Evolutionary conservation across 2,329 filamentous ascomycete species (phyloP), one percentile per base, ranked within the genome.

Genomic region (Pyricularia sp.): DNA sequence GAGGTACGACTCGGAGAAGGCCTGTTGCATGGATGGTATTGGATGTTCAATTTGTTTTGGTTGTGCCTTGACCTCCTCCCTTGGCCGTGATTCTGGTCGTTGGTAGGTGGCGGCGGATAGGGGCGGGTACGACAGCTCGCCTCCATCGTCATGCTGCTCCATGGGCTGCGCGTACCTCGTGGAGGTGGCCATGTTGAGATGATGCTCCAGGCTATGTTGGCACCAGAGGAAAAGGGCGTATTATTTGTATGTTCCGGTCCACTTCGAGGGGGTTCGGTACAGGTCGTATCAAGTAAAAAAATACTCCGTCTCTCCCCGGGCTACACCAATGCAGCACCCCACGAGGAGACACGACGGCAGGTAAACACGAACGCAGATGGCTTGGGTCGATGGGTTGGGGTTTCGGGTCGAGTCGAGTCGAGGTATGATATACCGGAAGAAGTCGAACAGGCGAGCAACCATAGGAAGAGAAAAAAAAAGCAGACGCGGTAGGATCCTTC

Each of bases 1-100:
- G 69, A 88, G 81, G 73, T 95, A 87, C 1, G 92, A 94, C 79
- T 95, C 92, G 73, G 91, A 89, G 76, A 96, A 95, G 71, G 92
- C 91, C 71, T 85, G 87, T 77, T 95, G 92, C 87, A 95, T 91
- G 33, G 86, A 85, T 20, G 86, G 81, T 67, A 95, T 89, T 7
- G 92, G 92, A 76, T 96, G 92, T 31, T 77, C 74, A 12, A 82
- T 28, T 28, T 63, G 59, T 63, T 63, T 42, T 61, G 58, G 58
- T 26, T 61, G 36, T 33, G 25, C 12, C 55, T 68, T 65, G 65
- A 69, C 64, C 64, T 69, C 25, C 69, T 64, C 58, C 69, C 33
- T 63, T 70, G 72, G 12, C 68, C 68, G 2, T 72, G 72, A 6
- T 70, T 67, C 50, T 63, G 59, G 59, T 28, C 25, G 25, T 7